Percentiles rank a stretch among this genome's conserved stretches.
Conservation (phyloP, 352 stramenopile species). For the Phytophthora pinifolia region DNA sequence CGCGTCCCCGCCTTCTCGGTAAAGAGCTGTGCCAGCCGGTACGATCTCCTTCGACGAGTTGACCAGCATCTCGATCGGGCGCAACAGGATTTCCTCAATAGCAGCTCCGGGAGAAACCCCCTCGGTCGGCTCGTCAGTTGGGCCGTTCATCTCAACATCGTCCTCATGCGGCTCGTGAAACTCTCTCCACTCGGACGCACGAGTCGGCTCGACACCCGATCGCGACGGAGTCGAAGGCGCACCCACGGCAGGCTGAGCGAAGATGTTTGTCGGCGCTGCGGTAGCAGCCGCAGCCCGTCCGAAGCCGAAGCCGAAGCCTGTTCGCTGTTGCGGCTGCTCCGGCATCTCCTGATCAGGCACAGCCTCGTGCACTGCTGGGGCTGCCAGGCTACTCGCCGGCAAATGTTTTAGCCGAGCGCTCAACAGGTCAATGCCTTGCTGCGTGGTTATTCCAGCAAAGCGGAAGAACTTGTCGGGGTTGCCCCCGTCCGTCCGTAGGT, state of each 20-base stretch:
- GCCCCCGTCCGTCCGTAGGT: conserved; percentile 52
- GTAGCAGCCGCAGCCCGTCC: conserved; percentile 15
- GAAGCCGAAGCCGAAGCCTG: conserved; percentile 40
- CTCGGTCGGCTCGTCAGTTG: conserved; percentile 20
- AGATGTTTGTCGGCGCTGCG: conserved; percentile 8
- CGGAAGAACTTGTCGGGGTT: conserved; percentile 82
- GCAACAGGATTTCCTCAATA: conserved; percentile 63
- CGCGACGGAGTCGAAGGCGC: neutral
- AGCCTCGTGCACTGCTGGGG: conserved; percentile 15
- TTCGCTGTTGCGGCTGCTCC: conserved; percentile 24
- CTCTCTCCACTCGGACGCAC: conserved; percentile 36
- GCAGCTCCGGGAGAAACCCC: conserved; percentile 13
- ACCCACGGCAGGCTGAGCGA: conserved; percentile 1
- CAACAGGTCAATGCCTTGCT: conserved; percentile 84
- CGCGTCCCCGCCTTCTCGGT: conserved; percentile 67
- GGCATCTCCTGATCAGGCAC: conserved; percentile 6
- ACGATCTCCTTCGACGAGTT: conserved; percentile 68
- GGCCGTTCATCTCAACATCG: conserved; percentile 57
- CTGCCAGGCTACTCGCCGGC: conserved; percentile 36
- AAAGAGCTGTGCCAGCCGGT: conserved; percentile 46
- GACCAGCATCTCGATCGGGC: conserved; percentile 65
- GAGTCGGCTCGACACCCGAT: conserved; percentile 20
- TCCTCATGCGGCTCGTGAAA: conserved; percentile 39
- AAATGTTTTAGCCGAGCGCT: conserved; percentile 78
- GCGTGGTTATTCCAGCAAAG: conserved; percentile 65